Conservation (phyloP, 768 basidiomycete species). For the Dioszegia aurantiaca region DNA sequence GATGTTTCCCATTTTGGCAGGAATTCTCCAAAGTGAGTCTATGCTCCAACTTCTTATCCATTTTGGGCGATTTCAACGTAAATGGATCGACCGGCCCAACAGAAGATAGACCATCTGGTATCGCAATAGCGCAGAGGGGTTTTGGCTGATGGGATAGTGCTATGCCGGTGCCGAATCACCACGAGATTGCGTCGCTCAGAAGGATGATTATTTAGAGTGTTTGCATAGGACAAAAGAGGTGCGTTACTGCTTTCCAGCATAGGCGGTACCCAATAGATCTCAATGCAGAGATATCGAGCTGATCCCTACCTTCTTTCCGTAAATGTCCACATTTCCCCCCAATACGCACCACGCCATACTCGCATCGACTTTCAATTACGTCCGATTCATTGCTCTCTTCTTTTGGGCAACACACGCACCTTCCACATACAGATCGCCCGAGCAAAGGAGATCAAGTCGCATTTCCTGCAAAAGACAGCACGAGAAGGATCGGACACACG, state of each 20-base stretch:
- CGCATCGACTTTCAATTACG: too few relatives aligned
- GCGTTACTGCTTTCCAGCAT: slow-evolving; percentile 34
- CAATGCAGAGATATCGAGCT: too few relatives aligned
- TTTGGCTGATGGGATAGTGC: slow-evolving; percentile 60
- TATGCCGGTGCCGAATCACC: slow-evolving; percentile 78
- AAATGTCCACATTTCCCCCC: too few relatives aligned
- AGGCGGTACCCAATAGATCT: too few relatives aligned
- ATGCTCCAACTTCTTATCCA: too few relatives aligned
- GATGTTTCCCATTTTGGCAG: slow-evolving; percentile 90
- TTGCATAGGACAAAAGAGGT: slow-evolving; percentile 87
- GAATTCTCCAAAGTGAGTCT: slow-evolving; percentile 56
- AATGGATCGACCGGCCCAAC: too few relatives aligned
- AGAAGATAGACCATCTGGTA: too few relatives aligned
- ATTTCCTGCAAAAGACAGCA: slow-evolving; percentile 60
- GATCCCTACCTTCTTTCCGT: too few relatives aligned
- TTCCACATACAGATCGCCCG: slow-evolving; percentile 58
- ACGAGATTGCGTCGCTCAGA: slow-evolving; percentile 65
- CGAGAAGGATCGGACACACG: slow-evolving; percentile 67
- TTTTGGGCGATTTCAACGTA: too few relatives aligned
- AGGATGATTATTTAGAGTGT: slow-evolving; percentile 88
- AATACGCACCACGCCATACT: not conserved
- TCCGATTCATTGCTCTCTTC: not conserved
- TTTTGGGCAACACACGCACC: not conserved
- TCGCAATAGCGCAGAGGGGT: not conserved
- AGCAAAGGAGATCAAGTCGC: slow-evolving; percentile 67